A percentile compares a stretch with the other conserved stretches of the same genome.
These are phyloP conservation scores for Mycena venus DNA, from an alignment of 768 basidiomycete genomes.

Conservation along the genomic window DNA sequence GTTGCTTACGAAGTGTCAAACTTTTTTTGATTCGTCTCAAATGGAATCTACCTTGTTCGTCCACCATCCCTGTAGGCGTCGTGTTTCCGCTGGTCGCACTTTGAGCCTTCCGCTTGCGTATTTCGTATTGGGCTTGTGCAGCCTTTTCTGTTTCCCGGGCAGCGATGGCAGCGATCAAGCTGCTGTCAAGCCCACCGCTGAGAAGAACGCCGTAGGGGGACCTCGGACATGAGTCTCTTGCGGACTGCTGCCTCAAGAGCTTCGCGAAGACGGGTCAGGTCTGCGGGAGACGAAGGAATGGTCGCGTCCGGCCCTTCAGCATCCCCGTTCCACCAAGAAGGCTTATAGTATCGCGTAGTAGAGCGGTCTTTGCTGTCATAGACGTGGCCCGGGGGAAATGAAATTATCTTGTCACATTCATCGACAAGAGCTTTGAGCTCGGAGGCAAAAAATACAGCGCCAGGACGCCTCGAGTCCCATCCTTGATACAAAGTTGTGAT, in stretches of 20 bases:
- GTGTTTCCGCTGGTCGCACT: slow-evolving; percentile 68
- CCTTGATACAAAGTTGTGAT: slow-evolving; percentile 99
- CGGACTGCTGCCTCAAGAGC: slow-evolving; percentile 91
- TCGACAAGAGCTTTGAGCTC: slow-evolving; percentile 93
- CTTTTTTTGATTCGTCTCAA: neutral
- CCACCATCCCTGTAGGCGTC: slow-evolving; percentile 63
- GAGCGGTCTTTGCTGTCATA: slow-evolving; percentile 89
- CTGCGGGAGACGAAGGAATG: slow-evolving; percentile 71
- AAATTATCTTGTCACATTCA: slow-evolving; percentile 94
- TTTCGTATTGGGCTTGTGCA: slow-evolving; percentile 80
- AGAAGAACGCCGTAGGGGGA: slow-evolving; percentile 97
- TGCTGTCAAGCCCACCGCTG: slow-evolving; percentile 95
- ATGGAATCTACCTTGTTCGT: slow-evolving; percentile 65
- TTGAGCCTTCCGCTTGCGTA: slow-evolving; percentile 71
- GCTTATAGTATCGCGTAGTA: slow-evolving; percentile 88
- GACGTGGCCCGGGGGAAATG: slow-evolving; percentile 98
- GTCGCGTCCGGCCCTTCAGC: slow-evolving; percentile 65
- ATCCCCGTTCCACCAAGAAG: slow-evolving; percentile 93
- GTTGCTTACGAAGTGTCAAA: slow-evolving; percentile 60
- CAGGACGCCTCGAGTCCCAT: slow-evolving; percentile 87
- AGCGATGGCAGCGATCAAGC: slow-evolving; percentile 95
- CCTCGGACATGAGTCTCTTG: slow-evolving; percentile 98
- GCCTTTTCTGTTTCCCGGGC: slow-evolving; percentile 95
- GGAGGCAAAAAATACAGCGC: slow-evolving; percentile 91
- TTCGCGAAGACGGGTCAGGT: slow-evolving; percentile 81